Evolutionary conservation across 345 rosid species (phyloP).

Genomic region (Alliaria petiolata): DNA sequence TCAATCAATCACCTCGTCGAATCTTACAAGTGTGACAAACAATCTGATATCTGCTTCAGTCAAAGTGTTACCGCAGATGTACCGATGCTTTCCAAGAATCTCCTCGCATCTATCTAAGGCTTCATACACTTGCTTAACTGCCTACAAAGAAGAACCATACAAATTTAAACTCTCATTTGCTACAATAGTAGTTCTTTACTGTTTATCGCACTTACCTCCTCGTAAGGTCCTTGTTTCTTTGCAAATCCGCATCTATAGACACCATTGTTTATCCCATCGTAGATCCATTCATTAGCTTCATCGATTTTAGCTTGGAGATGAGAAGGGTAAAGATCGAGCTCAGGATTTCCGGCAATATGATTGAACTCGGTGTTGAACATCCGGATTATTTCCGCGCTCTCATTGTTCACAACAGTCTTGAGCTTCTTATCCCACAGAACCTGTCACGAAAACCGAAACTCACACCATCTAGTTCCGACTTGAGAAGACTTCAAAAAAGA

Average conservation of each 20-base stretch:
- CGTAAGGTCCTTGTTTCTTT: constrained; percentile 50
- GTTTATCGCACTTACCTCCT: constrained; percentile 39
- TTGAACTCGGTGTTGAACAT: constrained; percentile 53
- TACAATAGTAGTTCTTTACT: not conserved
- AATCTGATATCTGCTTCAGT: constrained; percentile 79
- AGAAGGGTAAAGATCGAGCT: constrained; percentile 48
- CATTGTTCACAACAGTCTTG: constrained; percentile 58
- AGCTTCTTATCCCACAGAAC: constrained; percentile 61
- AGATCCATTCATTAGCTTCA: constrained; percentile 48
- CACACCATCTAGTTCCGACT: constrained; percentile 13
- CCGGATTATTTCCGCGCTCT: constrained; percentile 54
- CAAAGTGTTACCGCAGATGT: constrained; percentile 59
- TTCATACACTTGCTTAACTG: constrained; percentile 57
- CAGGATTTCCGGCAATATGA: constrained; percentile 42
- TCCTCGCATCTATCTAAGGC: constrained; percentile 76
- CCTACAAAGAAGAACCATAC: constrained; percentile 43
- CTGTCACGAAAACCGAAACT: constrained; percentile 24
- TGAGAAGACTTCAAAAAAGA: not conserved
- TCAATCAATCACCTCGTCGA: constrained; percentile 63
- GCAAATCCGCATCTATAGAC: constrained; percentile 54
- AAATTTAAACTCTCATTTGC: not conserved
- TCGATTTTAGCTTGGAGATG: constrained; percentile 38
- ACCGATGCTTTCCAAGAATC: constrained; percentile 67
- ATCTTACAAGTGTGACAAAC: constrained; percentile 90
- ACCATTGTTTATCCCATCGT: constrained; percentile 48